A percentile compares a stretch with the other conserved stretches of the same genome.
Conservation (phyloP, 768 basidiomycete species). For the Filobasidium wieringae region DNA sequence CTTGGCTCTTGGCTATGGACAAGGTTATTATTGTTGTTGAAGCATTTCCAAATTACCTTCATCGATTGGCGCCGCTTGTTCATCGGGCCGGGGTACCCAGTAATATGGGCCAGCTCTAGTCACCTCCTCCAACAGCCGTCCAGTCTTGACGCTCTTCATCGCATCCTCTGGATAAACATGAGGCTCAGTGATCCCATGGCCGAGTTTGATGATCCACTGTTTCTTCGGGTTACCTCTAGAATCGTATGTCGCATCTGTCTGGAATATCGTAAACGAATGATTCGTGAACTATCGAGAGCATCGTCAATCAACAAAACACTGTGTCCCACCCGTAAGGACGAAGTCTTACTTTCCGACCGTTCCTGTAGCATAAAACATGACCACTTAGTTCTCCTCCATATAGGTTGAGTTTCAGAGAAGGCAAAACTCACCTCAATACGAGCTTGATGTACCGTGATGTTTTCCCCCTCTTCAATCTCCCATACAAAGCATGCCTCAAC, state of each 20-base stretch:
- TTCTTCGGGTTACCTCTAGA: not conserved
- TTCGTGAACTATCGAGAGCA: not conserved
- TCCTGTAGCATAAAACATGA: not conserved
- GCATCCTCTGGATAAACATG: not conserved
- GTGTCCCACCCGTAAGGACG: too few species aligned
- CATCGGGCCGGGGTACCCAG: not conserved
- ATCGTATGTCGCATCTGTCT: not conserved
- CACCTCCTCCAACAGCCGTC: not conserved
- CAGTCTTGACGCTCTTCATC: not conserved
- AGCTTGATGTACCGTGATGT: slow-evolving; percentile 3
- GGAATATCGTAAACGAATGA: slow-evolving; percentile 6
- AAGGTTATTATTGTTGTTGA: too few species aligned
- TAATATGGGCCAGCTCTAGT: not conserved
- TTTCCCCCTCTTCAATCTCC: not conserved
- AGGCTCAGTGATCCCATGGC: not conserved
- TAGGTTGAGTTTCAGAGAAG: too few species aligned
- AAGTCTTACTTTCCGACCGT: slow-evolving; percentile 2
- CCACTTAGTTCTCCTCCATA: not conserved
- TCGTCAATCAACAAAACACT: not conserved
- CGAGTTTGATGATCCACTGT: not conserved
- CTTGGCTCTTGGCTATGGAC: too few species aligned
- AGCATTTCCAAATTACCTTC: not conserved
- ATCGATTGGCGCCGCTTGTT: not conserved
- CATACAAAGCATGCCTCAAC: slow-evolving; percentile 4
- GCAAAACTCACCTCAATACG: not conserved